Evolutionary conservation across 306 rosid species (phyloP), one percentile per base, ranked within the genome.

Genomic region (Macrotyloma uniflorum): DNA sequence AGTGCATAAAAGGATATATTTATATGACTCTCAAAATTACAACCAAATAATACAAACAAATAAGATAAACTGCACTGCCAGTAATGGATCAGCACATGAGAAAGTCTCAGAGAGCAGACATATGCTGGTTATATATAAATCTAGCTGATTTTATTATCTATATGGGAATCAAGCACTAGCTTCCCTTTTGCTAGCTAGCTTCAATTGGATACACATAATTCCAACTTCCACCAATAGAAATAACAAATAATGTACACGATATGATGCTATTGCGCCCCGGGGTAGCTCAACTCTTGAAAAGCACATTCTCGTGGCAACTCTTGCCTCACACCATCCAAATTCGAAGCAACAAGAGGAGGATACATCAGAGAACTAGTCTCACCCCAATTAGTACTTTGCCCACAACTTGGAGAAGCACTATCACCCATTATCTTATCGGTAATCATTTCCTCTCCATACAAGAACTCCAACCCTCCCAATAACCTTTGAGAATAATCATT

Each of bases 381-480:
- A 20, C 87, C 86, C 91, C 91, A 87, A 1, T 86, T 74, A 14
- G 51, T 70, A 72, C 69, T 65, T 66, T 68, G 75, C 43, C 68
- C 68, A 76, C 72, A 67, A 38, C 16, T 23, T 55, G 36, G 9
- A 53, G 58, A 66, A 36, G 30, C 35, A 59, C 38, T 38, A 36
- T 4, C 35, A 59, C 62, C 19, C n/a, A 33, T n/a, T 70, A 64
- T 63, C 65, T 71, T 80, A 50, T 63, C 74, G 9, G 22, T 35
- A 38, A 51, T 35, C 54, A 82, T 59, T 47, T 82, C 91, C 5
- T 91, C 90, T n/a, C 83, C 87, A 50, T 67, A 82, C 2, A 89
- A 75, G 62, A 86, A 83, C 57, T 86, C 91, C 67, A 85, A 36
- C 86, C 93, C 91, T 6, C 83, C 83, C 33, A 81, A 57, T 32